Evolutionary conservation across 352 stramenopile genomes (phyloP).

Genomic region (Globisporangium barbulae): DNA sequence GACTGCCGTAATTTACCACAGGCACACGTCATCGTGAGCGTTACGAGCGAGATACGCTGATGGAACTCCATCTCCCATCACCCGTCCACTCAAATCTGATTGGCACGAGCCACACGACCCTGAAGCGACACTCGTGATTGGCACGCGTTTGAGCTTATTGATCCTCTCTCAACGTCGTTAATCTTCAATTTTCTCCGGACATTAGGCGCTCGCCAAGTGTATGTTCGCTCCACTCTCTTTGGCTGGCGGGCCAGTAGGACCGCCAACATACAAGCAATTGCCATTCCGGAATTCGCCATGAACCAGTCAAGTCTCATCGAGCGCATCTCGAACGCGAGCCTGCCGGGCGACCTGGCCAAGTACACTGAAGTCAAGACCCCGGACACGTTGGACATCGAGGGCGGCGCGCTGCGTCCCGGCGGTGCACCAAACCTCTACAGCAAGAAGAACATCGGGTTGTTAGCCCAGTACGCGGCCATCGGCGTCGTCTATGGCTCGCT

Average conservation of each 20-base stretch:
- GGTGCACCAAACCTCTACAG: slow-evolving; percentile 27
- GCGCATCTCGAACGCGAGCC: slow-evolving; percentile 17
- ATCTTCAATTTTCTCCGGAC: background rate
- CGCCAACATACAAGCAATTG: no score
- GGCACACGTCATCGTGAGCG: background rate
- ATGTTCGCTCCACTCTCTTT: background rate
- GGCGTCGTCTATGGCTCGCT: slow-evolving; percentile 49
- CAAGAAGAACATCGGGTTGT: slow-evolving; percentile 36
- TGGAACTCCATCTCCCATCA: background rate
- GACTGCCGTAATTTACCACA: no score
- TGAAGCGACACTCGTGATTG: slow-evolving; percentile 2
- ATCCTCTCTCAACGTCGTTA: background rate
- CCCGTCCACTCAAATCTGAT: background rate
- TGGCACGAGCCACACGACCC: slow-evolving; percentile 6
- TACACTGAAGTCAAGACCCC: slow-evolving; percentile 27
- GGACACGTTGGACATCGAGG: slow-evolving; percentile 26
- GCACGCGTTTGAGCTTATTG: background rate
- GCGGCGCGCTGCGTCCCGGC: slow-evolving; percentile 43
- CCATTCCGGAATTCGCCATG: slow-evolving; percentile 19
- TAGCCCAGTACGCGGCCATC: slow-evolving; percentile 46
- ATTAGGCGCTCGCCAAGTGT: no score
- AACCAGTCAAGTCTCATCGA: slow-evolving; percentile 20
- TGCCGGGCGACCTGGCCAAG: slow-evolving; percentile 3
- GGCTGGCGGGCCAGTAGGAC: background rate
- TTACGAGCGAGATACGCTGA: no score